Percentiles rank a stretch among this genome's conserved stretches.
These are phyloP conservation scores for Tanacetum coccineum DNA, from an alignment of 129 eudicot genomes.

Conservation along the genomic window DNA sequence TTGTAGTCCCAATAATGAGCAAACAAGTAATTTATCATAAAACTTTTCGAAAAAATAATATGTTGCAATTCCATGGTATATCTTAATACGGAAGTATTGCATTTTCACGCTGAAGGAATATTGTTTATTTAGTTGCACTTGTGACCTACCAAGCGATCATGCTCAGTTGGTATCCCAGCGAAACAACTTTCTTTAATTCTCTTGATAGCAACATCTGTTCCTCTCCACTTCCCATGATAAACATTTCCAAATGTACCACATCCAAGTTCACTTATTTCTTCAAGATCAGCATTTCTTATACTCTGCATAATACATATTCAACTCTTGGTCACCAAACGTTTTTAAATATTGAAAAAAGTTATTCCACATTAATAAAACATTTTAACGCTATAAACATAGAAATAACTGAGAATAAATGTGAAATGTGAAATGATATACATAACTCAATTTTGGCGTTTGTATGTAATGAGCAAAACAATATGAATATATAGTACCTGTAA, in stretches of 20 bases:
- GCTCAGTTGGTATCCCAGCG: conserved; percentile 58
- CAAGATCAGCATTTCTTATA: conserved; percentile 61
- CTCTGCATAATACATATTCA: conserved; percentile 39
- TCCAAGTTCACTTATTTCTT: conserved; percentile 72
- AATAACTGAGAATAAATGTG: not conserved
- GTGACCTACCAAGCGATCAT: conserved; percentile 54
- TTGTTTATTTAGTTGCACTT: not conserved
- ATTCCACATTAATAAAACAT: not conserved
- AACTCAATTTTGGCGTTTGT: too few relatives aligned
- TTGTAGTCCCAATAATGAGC: too few relatives aligned
- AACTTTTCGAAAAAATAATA: not conserved
- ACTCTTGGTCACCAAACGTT: not conserved
- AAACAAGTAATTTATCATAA: not conserved
- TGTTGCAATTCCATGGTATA: not conserved
- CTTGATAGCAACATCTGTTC: conserved; percentile 79
- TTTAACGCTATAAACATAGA: not conserved
- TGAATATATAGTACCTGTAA: conserved; percentile 45
- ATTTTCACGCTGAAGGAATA: not conserved
- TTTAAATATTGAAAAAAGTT: not conserved
- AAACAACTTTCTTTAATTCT: conserved; percentile 70
- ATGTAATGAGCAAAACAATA: not conserved
- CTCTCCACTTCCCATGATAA: conserved; percentile 84
- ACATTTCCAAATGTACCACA: conserved; percentile 82
- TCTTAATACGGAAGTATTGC: too few relatives aligned
- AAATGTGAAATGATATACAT: not conserved